Percentiles rank a stretch among this genome's conserved stretches.
phyloP scores from a whole-genome alignment of 305 asterid genomes.

The Salvia sclarea region DNA sequence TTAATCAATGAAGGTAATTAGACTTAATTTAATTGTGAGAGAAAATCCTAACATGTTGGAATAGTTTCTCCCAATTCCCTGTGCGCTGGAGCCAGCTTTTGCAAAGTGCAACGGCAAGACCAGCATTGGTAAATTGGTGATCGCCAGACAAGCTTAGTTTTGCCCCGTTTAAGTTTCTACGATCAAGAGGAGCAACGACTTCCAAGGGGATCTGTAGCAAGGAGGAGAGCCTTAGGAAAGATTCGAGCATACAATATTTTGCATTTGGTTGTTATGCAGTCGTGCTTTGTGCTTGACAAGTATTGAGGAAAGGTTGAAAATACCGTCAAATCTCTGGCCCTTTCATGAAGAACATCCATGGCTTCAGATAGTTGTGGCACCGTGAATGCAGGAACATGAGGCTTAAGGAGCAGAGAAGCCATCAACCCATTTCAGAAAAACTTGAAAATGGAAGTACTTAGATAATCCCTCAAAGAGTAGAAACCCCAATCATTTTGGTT shows the following conservation, averaged over 20 bases:
- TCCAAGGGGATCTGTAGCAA: slow-evolving; percentile 67
- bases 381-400: slow-evolving; percentile 81
- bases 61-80: slow-evolving; percentile 65
- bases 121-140: slow-evolving; percentile 83
- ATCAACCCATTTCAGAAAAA: slow-evolving; percentile 54
- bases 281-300: not conserved
- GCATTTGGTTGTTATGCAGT: not conserved
- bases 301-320: slow-evolving; percentile 6
- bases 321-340: slow-evolving; percentile 66
- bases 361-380: slow-evolving; percentile 86
- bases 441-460: slow-evolving; percentile 38
- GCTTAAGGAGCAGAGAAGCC: slow-evolving; percentile 67
- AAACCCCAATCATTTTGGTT: slow-evolving; percentile 19
- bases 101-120: slow-evolving; percentile 85
- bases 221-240: not conserved
- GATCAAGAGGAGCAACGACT: slow-evolving; percentile 65
- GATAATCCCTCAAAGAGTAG: slow-evolving; percentile 29
- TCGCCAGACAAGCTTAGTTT: slow-evolving; percentile 80
- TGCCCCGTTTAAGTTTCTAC: slow-evolving; percentile 48
- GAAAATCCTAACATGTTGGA: slow-evolving; percentile 55
- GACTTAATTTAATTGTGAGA: slow-evolving; percentile 3
- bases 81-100: slow-evolving; percentile 73
- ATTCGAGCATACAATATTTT: not conserved
- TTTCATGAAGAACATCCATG: slow-evolving; percentile 69
- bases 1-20: slow-evolving; percentile 8